phyloP scores from a whole-genome alignment of 1,284 basidiomycete genomes.

The Heliocybe sulcata region DNA sequence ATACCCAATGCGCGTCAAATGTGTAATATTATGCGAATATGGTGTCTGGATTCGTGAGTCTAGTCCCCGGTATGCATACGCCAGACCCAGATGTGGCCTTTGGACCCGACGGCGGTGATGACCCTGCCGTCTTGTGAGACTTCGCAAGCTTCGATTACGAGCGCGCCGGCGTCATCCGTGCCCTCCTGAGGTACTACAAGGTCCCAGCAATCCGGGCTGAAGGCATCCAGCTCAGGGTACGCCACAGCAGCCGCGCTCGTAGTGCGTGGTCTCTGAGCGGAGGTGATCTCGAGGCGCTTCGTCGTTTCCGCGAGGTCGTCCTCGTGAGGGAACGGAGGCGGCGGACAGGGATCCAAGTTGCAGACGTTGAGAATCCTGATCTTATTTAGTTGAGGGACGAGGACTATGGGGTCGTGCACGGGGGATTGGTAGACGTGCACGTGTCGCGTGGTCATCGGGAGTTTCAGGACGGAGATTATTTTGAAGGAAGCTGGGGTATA shows the following conservation, averaged over 20 bases:
- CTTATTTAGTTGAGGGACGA: conserved; percentile 32
- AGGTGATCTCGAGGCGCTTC: conserved; percentile 7
- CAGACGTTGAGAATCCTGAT: conserved; percentile 41
- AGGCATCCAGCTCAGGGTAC: background rate
- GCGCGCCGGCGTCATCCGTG: background rate
- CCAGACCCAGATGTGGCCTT: conserved; percentile 1
- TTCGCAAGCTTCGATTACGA: background rate
- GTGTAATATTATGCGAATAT: background rate
- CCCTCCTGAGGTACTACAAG: background rate
- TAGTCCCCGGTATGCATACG: background rate
- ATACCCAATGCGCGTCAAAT: background rate
- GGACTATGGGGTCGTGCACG: conserved; percentile 43
- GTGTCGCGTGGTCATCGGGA: conserved; percentile 31
- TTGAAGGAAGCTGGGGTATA: background rate
- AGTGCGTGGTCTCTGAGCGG: too few relatives aligned
- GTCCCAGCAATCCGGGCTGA: background rate
- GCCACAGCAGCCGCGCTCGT: background rate
- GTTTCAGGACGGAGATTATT: conserved; percentile 29
- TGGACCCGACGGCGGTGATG: background rate
- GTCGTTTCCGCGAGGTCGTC: conserved; percentile 12
- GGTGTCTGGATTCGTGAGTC: background rate
- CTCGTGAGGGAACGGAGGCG: conserved; percentile 18
- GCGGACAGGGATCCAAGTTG: conserved; percentile 31
- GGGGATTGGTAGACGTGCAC: conserved; percentile 36
- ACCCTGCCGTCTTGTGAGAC: background rate